Percentiles rank a stretch among this genome's conserved stretches.
phyloP scores from a whole-genome alignment of 1,284 basidiomycete species.

The Ganoderma leucocontextum region DNA sequence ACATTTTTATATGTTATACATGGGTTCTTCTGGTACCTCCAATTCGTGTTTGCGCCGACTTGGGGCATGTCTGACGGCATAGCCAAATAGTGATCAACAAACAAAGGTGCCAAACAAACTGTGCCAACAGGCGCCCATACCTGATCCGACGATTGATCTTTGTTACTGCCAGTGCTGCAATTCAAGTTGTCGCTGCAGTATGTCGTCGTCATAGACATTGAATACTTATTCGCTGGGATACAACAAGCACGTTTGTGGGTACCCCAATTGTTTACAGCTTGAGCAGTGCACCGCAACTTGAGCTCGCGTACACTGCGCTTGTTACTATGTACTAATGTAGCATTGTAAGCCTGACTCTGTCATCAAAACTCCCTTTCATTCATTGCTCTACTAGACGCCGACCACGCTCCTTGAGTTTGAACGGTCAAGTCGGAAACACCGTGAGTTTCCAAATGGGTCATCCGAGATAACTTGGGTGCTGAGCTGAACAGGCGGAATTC shows the following conservation, averaged over 20 bases:
- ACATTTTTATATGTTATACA: too few species aligned
- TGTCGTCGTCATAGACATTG: too few species aligned
- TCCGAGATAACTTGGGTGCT: not conserved
- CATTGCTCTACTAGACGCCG: not conserved
- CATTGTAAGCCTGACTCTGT: not conserved
- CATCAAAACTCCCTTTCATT: not conserved
- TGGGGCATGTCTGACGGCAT: not conserved
- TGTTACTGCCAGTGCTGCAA: too few species aligned
- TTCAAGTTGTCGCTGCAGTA: not conserved
- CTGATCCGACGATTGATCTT: too few species aligned
- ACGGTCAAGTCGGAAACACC: not conserved
- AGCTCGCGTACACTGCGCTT: too few species aligned
- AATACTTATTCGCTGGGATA: too few species aligned
- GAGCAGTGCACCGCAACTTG: too few species aligned
- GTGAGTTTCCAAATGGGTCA: not conserved
- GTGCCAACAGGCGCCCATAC: not conserved
- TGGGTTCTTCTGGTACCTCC: too few species aligned
- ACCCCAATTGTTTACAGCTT: too few species aligned
- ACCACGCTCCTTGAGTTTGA: not conserved
- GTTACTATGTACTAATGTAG: too few species aligned
- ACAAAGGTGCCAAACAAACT: not conserved
- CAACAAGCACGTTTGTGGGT: too few species aligned
- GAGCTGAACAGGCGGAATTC: not conserved
- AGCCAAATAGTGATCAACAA: not conserved
- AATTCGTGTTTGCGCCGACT: too few species aligned